These are phyloP conservation scores for Phytopythium oedochilum DNA, from an alignment of 352 stramenopile genomes.

Conservation along the genomic window DNA sequence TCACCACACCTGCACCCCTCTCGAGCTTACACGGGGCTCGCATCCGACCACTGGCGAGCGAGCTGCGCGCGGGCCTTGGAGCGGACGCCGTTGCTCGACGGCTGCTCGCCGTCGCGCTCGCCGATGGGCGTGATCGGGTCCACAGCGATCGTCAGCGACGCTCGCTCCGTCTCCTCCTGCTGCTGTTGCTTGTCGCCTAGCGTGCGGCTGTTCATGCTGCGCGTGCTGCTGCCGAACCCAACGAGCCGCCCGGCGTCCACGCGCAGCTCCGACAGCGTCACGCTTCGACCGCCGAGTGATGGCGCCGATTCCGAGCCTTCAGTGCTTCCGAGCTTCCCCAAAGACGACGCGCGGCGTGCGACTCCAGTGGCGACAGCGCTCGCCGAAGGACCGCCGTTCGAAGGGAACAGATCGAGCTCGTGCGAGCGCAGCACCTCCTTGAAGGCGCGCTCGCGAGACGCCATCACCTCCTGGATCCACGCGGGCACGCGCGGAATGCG, in stretches of 20 bases:
- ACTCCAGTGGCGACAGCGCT: neutral
- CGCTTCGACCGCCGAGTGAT: slow-evolving; percentile 3
- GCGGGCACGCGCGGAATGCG: slow-evolving; percentile 41
- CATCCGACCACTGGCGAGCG: slow-evolving; percentile 51
- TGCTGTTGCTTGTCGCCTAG: slow-evolving; percentile 7
- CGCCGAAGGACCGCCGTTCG: neutral
- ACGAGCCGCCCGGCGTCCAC: slow-evolving; percentile 29
- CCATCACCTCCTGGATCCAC: slow-evolving; percentile 54
- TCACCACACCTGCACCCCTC: neutral
- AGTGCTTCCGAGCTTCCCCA: neutral
- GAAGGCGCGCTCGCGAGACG: slow-evolving; percentile 53
- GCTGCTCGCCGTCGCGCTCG: slow-evolving; percentile 28
- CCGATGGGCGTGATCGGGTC: slow-evolving; percentile 47
- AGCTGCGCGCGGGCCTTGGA: slow-evolving; percentile 57
- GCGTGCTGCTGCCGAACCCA: slow-evolving; percentile 19
- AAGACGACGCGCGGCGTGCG: neutral
- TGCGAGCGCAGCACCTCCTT: slow-evolving; percentile 48
- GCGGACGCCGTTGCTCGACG: slow-evolving; percentile 43
- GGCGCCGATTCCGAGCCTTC: slow-evolving; percentile 24
- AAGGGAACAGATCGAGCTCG: slow-evolving; percentile 45
- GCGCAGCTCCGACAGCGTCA: slow-evolving; percentile 12
- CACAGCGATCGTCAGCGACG: slow-evolving; percentile 23
- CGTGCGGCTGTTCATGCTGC: slow-evolving; percentile 17
- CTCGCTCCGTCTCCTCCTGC: slow-evolving; percentile 6
- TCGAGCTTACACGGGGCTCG: neutral